These are phyloP conservation scores for Silene coronaria DNA, from an alignment of 179 eudicot species.

Conservation along the genomic window DNA sequence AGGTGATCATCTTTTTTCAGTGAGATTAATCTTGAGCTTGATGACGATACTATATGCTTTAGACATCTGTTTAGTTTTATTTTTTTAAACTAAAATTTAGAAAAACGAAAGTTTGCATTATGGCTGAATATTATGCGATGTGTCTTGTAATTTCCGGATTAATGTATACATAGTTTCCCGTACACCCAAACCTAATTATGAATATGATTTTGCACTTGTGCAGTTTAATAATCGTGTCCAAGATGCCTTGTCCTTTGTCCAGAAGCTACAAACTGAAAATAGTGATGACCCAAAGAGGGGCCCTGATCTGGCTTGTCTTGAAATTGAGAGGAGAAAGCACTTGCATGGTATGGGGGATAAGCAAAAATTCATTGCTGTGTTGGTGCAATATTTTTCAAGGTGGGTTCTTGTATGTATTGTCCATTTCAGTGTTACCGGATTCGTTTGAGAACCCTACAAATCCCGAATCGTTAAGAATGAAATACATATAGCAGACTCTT, in stretches of 20 bases:
- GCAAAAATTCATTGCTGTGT: conserved; percentile 48
- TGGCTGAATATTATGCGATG: not conserved
- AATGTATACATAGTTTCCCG: not conserved
- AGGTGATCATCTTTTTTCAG: not conserved
- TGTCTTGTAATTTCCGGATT: conserved; percentile 4
- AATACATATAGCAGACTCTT: too few species aligned
- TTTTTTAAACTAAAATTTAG: not conserved
- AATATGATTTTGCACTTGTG: conserved; percentile 22
- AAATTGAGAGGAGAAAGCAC: conserved; percentile 74
- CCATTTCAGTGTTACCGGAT: not conserved
- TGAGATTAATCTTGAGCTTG: not conserved
- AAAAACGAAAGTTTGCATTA: not conserved
- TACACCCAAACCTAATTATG: not conserved
- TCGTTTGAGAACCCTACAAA: too few species aligned
- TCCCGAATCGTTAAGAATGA: too few species aligned
- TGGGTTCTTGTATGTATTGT: conserved; percentile 15
- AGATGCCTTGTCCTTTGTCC: conserved; percentile 57
- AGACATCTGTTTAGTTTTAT: not conserved
- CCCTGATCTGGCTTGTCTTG: conserved; percentile 71
- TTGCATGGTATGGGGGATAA: conserved; percentile 63
- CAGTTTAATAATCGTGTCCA: conserved; percentile 75
- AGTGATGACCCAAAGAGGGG: conserved; percentile 60
- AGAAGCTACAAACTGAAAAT: conserved; percentile 43
- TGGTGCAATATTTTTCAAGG: conserved; percentile 70
- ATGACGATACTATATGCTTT: not conserved